Conservation (phyloP, 2,329 filamentous ascomycete genomes). For the Calonectria crousiana region DNA sequence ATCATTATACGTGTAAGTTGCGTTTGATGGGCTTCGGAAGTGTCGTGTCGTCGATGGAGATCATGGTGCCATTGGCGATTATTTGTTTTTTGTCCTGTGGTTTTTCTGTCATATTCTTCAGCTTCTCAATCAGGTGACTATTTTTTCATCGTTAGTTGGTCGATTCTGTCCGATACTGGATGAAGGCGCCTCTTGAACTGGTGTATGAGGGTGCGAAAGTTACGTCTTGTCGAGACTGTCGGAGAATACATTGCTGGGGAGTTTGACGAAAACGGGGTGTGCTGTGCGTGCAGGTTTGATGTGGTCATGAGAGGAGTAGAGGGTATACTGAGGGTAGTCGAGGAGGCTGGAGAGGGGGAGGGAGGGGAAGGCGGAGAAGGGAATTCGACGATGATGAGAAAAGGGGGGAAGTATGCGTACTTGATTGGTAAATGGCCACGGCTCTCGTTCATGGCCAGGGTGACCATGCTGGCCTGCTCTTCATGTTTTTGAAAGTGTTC, state of each 20-base stretch:
- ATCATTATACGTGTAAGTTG: conserved; percentile 42
- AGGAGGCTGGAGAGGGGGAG: conserved; percentile 12
- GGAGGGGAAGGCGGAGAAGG: conserved; percentile 23
- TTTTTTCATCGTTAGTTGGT: conserved; percentile 46
- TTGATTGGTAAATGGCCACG: conserved; percentile 67
- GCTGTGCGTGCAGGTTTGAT: not conserved
- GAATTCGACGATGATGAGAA: conserved; percentile 48
- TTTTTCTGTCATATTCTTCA: conserved; percentile 60
- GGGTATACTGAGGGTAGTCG: not conserved
- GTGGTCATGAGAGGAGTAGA: not conserved
- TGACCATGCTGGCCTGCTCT: conserved; percentile 62
- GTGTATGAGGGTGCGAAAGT: conserved; percentile 41
- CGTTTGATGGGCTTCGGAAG: conserved; percentile 61
- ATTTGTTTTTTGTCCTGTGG: conserved; percentile 48
- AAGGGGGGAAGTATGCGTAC: conserved; percentile 60
- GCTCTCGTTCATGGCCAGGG: conserved; percentile 69
- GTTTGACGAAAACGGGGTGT: not conserved
- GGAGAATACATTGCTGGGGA: conserved; percentile 23
- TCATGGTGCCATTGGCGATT: conserved; percentile 46
- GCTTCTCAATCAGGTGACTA: conserved; percentile 69
- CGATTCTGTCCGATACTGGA: conserved; percentile 44
- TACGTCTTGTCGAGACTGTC: conserved; percentile 31
- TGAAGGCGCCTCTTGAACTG: conserved; percentile 44
- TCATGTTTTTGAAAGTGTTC: conserved; percentile 73
- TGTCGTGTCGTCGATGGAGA: conserved; percentile 47